Base-by-base conservation (phyloP, 768 basidiomycete genomes). In the Porphyrellus cyaneotinctus region DNA sequence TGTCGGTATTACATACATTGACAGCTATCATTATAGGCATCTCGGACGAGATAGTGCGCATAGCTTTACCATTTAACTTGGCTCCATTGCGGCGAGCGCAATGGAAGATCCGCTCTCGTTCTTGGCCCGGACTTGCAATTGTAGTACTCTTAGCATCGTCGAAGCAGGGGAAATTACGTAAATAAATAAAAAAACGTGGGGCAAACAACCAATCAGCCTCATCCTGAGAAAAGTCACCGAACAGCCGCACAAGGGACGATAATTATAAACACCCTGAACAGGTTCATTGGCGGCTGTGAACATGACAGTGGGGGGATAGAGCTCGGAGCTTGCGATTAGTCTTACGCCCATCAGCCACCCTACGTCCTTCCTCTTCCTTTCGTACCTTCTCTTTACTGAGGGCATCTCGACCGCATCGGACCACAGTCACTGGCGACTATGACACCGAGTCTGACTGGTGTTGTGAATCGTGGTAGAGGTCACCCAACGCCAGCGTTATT, bases 281-380 rank as follows among this genome's bases (percentile, higher is more conserved):
- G 53, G 53, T 23, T 38, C 54, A 18, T 28, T 7, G 23, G 48
- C 42, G 22, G 52, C 46, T 48, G 54, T 46, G 50, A 52, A n/a
- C n/a, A 28, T n/a, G 12, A 24, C 13, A 17, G 14, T 15, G 17
- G 7, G 17, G 38, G 35, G 31, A 26, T 14, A 28, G 26, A 9
- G 26, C 26, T 28, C 26, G 26, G 8, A 28, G 23, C n/a, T 17
- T 23, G 3, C 28, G 6, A 33, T 50, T 47, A 8, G 32, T 33
- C 15, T 15, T 33, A 33, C 32, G 22, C 41, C 0, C 17, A 23
- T 44, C 50, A 33, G 20, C 24, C 24, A 1, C 33, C 23, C 32
- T 31, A 10, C 24, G 9, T 9, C 30, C 11, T 11, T 37, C 51
- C 12, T 22, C 41, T 13, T 30, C 38, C n/a, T 32, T 24, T 14